phyloP scores from a whole-genome alignment of 148 eudicot species.

The Cornus controversa region DNA sequence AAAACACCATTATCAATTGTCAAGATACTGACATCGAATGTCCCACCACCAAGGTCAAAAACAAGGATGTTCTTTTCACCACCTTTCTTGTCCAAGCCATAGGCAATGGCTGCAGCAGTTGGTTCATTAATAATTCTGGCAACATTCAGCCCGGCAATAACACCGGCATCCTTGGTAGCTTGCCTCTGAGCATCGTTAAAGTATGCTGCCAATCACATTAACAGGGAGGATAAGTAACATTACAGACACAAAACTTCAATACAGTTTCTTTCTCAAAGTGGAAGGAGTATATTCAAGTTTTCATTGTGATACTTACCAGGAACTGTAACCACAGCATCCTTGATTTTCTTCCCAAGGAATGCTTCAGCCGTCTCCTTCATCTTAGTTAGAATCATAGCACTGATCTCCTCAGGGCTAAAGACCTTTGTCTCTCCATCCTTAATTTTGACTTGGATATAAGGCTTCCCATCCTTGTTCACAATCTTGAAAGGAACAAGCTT shows the following conservation, averaged over 20 bases:
- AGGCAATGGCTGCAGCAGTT: constrained; percentile 54
- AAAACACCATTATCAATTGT: constrained; percentile 50
- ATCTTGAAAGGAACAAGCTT: constrained; percentile 42
- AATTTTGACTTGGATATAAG: constrained; percentile 40
- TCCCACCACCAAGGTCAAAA: constrained; percentile 52
- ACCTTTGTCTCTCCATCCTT: constrained; percentile 48
- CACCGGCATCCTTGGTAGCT: constrained; percentile 52
- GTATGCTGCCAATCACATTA: constrained; percentile 29
- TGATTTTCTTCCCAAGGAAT: constrained; percentile 48
- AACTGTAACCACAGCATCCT: constrained; percentile 54
- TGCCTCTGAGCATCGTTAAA: constrained; percentile 55
- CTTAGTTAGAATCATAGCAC: constrained; percentile 42
- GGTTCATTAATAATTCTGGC: constrained; percentile 51
- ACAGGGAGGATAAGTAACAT: background rate
- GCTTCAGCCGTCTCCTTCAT: constrained; percentile 58
- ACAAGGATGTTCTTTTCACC: constrained; percentile 53
- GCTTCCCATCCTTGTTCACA: constrained; percentile 46
- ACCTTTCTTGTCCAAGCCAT: constrained; percentile 49
- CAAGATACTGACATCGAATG: constrained; percentile 51
- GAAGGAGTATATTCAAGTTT: background rate
- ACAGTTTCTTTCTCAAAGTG: background rate
- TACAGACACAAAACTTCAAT: background rate
- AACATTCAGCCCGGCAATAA: constrained; percentile 47
- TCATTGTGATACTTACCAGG: constrained; percentile 29
- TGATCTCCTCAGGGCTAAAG: constrained; percentile 48